A percentile compares a stretch with the other conserved stretches of the same genome.
These are phyloP conservation scores for Protoeuglena noctilucae DNA, from an alignment of 139 green algal species.

Conservation along the genomic window DNA sequence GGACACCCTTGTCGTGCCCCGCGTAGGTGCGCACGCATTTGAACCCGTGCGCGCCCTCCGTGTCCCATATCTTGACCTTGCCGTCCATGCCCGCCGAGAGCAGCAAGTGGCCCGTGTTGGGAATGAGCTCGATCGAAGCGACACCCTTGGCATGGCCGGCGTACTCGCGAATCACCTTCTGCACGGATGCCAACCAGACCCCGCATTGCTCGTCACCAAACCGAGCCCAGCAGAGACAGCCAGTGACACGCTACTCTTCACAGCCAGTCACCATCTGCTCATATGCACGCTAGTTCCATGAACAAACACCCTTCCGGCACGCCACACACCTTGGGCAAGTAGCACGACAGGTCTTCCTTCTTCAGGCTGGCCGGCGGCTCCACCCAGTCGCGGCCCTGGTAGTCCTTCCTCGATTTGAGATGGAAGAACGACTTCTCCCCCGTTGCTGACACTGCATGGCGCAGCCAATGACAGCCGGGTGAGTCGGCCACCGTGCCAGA, in stretches of 20 bases:
- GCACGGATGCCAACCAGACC: background rate
- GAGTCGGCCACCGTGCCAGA: too few relatives aligned
- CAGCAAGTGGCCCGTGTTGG: slow-evolving; percentile 74
- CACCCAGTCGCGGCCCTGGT: slow-evolving; percentile 49
- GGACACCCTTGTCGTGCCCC: slow-evolving; percentile 63
- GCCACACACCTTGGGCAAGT: slow-evolving; percentile 7
- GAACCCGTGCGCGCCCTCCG: slow-evolving; percentile 29
- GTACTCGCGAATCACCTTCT: slow-evolving; percentile 64
- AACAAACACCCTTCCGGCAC: background rate
- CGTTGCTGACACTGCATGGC: slow-evolving; percentile 8
- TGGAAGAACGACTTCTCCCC: slow-evolving; percentile 55
- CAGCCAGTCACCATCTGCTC: too few relatives aligned
- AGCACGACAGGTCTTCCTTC: too few relatives aligned
- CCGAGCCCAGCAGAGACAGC: background rate
- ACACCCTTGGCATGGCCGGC: slow-evolving; percentile 81
- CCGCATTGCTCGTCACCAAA: background rate
- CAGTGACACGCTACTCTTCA: background rate
- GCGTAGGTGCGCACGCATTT: slow-evolving; percentile 95
- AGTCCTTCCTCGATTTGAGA: slow-evolving; percentile 56
- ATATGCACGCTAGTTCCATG: background rate
- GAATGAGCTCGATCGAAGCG: slow-evolving; percentile 86
- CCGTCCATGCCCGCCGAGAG: slow-evolving; percentile 81
- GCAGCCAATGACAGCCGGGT: too few relatives aligned
- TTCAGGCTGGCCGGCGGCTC: slow-evolving; percentile 16
- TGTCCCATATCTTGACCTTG: slow-evolving; percentile 97